Conservation (phyloP, 768 basidiomycete species). For the Boletus sp. region DNA sequence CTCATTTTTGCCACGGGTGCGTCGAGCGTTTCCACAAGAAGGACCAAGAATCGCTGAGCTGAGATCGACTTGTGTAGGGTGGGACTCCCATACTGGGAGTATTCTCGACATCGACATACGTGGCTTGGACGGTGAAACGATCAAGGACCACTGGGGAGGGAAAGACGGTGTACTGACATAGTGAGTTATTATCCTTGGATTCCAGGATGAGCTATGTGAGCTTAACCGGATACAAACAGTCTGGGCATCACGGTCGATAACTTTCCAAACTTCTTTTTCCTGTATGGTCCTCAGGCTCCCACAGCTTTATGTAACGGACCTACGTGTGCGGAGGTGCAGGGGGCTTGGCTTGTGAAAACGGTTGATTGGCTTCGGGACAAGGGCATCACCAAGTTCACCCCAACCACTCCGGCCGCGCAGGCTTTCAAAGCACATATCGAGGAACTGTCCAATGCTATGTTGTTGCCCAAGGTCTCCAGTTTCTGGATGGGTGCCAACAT, state of each 20-base stretch:
- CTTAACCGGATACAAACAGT: neutral
- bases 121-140: conserved; percentile 4
- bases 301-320: conserved; percentile 6
- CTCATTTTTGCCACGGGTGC: conserved; percentile 11
- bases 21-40: neutral
- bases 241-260: conserved; percentile 5
- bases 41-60: neutral
- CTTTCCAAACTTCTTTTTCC: conserved; percentile 7
- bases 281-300: conserved; percentile 9
- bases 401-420: neutral
- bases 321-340: conserved; percentile 1
- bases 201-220: neutral
- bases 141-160: conserved; percentile 9
- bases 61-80: neutral
- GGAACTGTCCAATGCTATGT: neutral
- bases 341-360: conserved; percentile 1
- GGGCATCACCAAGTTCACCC: conserved; percentile 7
- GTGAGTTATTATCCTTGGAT: neutral
- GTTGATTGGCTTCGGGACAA: conserved; percentile 1
- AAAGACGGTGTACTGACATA: conserved; percentile 4
- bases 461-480: conserved; percentile 5
- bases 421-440: conserved; percentile 2
- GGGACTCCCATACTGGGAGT: conserved; percentile 2
- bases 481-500: conserved; percentile 10
- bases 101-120: conserved; percentile 5